phyloP scores from a whole-genome alignment of 768 basidiomycete genomes.

The Boletus insuetus region DNA sequence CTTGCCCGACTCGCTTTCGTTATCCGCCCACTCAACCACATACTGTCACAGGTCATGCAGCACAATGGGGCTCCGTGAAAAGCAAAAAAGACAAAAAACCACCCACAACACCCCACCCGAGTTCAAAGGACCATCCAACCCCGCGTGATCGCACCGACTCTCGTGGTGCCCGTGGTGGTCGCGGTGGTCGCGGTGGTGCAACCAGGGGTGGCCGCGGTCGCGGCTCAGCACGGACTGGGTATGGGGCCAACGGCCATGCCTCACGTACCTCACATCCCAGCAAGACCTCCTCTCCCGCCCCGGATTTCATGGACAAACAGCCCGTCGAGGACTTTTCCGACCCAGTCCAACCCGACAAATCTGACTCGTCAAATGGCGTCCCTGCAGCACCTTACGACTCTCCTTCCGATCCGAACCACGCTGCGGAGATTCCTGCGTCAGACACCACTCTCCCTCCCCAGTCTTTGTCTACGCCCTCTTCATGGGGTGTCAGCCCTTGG shows the following conservation, averaged over 20 bases:
- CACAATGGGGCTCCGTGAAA: slow-evolving; percentile 81
- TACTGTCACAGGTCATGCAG: slow-evolving; percentile 54
- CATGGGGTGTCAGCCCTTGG: slow-evolving; percentile 33
- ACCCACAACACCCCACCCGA: slow-evolving; percentile 36
- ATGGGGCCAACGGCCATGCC: slow-evolving; percentile 33
- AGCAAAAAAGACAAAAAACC: slow-evolving; percentile 87
- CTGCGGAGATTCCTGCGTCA: slow-evolving; percentile 10
- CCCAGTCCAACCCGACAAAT: slow-evolving; percentile 11
- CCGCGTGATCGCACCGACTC: slow-evolving; percentile 37
- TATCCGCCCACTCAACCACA: slow-evolving; percentile 8
- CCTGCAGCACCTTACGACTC: slow-evolving; percentile 12
- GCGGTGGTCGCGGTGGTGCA: slow-evolving; percentile 57
- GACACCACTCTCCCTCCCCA: slow-evolving; percentile 12
- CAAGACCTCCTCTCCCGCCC: slow-evolving; percentile 31
- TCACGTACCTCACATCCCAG: slow-evolving; percentile 24
- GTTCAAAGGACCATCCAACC: slow-evolving; percentile 45
- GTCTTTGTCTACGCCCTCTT: slow-evolving; percentile 33
- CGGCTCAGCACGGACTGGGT: slow-evolving; percentile 39
- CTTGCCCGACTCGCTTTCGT: neutral
- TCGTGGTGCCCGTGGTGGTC: slow-evolving; percentile 61
- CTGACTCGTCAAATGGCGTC: slow-evolving; percentile 15
- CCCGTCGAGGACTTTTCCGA: slow-evolving; percentile 21
- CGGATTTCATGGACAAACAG: slow-evolving; percentile 31
- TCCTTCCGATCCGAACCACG: slow-evolving; percentile 7
- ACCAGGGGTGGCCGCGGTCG: slow-evolving; percentile 45